A percentile compares a stretch with the other conserved stretches of the same genome.
Evolutionary conservation across 2,329 filamentous ascomycete species (phyloP).

Genomic region (Curvularia sp.): DNA sequence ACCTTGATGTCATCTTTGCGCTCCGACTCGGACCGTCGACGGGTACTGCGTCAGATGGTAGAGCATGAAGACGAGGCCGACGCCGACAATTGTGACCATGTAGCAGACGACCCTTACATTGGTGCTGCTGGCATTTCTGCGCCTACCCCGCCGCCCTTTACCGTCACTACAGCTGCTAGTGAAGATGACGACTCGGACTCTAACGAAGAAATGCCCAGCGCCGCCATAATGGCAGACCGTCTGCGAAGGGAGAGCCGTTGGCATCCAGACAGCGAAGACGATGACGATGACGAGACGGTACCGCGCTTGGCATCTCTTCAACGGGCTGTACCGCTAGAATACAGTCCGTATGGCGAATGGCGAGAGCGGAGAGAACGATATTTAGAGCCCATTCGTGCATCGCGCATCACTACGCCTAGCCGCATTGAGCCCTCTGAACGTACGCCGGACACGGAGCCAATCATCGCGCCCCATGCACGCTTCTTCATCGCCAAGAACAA

Average conservation of each 20-base stretch:
- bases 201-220: constrained; percentile 49
- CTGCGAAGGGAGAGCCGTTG: constrained; percentile 49
- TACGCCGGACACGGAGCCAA: constrained; percentile 30
- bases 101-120: constrained; percentile 29
- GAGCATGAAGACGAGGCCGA: constrained; percentile 32
- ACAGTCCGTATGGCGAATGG: constrained; percentile 34
- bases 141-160: constrained; percentile 51
- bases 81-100: constrained; percentile 44
- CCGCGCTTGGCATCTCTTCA: constrained; percentile 34
- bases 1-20: constrained; percentile 20
- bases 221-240: constrained; percentile 51
- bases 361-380: constrained; percentile 38
- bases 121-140: constrained; percentile 40
- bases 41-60: constrained; percentile 24
- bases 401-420: constrained; percentile 42
- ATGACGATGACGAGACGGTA: constrained; percentile 41
- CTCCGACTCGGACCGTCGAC: constrained; percentile 21
- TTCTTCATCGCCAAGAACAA: constrained; percentile 86
- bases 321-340: constrained; percentile 33
- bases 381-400: constrained; percentile 39
- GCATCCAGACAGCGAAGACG: constrained; percentile 48
- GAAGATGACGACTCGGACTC: constrained; percentile 44
- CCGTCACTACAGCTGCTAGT: constrained; percentile 47
- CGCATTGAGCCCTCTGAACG: constrained; percentile 41
- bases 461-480: constrained; percentile 75